These are phyloP conservation scores for Colletotrichum godetiae DNA, from an alignment of 2,329 filamentous ascomycete genomes.

Conservation along the genomic window DNA sequence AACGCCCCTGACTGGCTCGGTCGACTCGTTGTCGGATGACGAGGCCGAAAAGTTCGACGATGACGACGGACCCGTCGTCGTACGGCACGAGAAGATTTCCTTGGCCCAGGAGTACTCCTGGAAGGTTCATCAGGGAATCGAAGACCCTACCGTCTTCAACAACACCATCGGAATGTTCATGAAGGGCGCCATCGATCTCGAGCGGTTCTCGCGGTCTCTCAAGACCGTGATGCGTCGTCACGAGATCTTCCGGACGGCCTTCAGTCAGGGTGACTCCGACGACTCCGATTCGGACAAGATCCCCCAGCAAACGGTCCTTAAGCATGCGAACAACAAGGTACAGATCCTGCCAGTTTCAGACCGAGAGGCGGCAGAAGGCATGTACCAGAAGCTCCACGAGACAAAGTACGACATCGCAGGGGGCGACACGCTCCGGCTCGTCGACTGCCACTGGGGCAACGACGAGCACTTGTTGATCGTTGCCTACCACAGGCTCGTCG, in stretches of 20 bases:
- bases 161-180: conserved; percentile 42
- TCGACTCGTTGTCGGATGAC: background rate
- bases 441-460: conserved; percentile 1
- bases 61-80: background rate
- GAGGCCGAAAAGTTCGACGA: background rate
- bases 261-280: conserved; percentile 18
- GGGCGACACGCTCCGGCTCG: conserved; percentile 1
- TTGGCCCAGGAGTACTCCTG: conserved; percentile 12
- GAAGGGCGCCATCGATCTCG: conserved; percentile 47
- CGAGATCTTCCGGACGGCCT: conserved; percentile 48
- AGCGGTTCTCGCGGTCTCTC: conserved; percentile 47
- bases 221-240: conserved; percentile 42
- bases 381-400: background rate
- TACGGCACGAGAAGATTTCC: background rate
- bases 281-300: background rate
- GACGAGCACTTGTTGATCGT: conserved; percentile 1
- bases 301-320: background rate
- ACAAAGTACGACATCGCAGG: background rate
- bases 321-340: background rate
- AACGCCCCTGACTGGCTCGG: background rate
- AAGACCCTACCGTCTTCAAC: conserved; percentile 56
- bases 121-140: conserved; percentile 42
- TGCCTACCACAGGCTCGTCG: conserved; percentile 6
- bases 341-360: background rate
- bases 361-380: background rate